Conservation (phyloP, 208 protist species). For the Crithidia mellificae region DNA sequence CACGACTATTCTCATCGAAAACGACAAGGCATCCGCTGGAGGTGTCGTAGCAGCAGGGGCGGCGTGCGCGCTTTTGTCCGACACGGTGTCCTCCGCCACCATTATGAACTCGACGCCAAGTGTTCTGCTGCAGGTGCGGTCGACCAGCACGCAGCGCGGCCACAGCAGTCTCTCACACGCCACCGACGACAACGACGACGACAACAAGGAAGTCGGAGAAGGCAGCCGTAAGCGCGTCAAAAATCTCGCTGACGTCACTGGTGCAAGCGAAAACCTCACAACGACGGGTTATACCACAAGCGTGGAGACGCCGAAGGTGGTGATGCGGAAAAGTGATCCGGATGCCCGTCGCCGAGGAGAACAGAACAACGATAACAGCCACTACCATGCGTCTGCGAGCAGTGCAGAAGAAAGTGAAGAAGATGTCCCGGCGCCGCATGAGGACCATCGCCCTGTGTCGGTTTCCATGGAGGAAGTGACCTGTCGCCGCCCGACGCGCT, state of each 20-base stretch:
- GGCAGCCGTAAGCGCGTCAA: too few species aligned
- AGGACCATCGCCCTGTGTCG: background rate
- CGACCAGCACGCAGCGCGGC: background rate
- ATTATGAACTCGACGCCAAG: conserved; percentile 12
- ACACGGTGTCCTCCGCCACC: conserved; percentile 4
- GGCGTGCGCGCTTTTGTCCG: background rate
- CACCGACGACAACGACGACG: background rate
- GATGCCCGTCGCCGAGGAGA: too few species aligned
- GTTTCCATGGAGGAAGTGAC: conserved; percentile 4
- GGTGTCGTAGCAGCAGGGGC: background rate
- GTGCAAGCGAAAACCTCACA: too few species aligned
- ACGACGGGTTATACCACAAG: too few species aligned
- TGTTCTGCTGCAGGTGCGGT: conserved; percentile 7
- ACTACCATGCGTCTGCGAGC: too few species aligned
- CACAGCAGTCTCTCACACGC: background rate
- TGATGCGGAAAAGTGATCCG: too few species aligned
- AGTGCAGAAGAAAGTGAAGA: background rate
- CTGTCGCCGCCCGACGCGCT: background rate
- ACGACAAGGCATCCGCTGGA: background rate
- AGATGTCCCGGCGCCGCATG: background rate
- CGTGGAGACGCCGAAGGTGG: conserved; percentile 1
- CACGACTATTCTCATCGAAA: background rate
- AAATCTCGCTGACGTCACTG: too few species aligned
- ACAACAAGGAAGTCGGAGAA: background rate
- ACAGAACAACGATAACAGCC: too few species aligned